Conservation (phyloP, 441 rosid species). For the Dalechampia spathulata region DNA sequence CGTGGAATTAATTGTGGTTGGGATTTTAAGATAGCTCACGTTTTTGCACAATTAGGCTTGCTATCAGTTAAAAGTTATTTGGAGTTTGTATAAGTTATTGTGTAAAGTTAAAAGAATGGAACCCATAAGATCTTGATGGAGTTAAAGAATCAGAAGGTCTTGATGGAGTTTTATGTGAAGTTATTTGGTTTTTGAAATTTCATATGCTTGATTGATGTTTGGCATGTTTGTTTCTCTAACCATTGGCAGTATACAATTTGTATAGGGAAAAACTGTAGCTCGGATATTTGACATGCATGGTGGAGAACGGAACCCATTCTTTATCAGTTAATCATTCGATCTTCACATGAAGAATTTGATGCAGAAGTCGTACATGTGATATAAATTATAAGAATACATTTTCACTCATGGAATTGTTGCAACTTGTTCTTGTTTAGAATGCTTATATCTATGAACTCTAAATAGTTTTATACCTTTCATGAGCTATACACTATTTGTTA, state of each 20-base stretch:
- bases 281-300: not conserved
- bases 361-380: not conserved
- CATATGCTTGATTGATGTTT: not conserved
- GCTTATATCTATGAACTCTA: not conserved
- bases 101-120: not conserved
- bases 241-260: not conserved
- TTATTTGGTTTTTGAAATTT: not conserved
- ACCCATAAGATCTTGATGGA: not conserved
- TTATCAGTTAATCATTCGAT: not conserved
- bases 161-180: not conserved
- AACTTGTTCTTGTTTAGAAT: not conserved
- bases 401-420: not conserved
- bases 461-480: not conserved
- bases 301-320: not conserved
- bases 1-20: not conserved
- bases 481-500: not conserved
- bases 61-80: not conserved
- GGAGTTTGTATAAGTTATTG: not conserved
- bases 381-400: not conserved
- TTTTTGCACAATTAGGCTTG: not conserved
- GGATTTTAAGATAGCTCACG: not conserved
- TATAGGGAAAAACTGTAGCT: not conserved
- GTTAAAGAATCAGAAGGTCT: not conserved
- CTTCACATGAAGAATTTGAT: not conserved
- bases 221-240: not conserved